Base-by-base conservation (phyloP, 768 basidiomycete species). In the Termitomyces sp. region DNA sequence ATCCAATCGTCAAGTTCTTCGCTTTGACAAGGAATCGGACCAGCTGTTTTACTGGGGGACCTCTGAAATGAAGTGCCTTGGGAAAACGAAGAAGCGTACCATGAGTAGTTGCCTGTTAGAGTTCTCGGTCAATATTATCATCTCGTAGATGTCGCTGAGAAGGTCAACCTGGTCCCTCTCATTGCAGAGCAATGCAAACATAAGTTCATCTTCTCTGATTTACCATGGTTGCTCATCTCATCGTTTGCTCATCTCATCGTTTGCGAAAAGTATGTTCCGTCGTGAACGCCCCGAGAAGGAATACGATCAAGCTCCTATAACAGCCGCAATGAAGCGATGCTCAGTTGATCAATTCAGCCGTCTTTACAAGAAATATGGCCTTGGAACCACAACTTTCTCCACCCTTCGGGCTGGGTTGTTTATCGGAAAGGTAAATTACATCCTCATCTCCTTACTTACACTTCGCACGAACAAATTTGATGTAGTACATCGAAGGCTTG, bases 271-370 rank as follows among this genome's bases (percentile, higher is more conserved):
- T 66, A 83, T 91, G 82, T 80, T 93, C 67, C 80, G 84, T 68
- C 84, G 90, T 21, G 86, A 91, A 59, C 78, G 85, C 15, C 84
- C 89, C 21, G 91, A 94, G 73, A 81, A 81, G 64, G 89, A 93
- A 75, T 91, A 88, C 70, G 75, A 71, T 80, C 84, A 65, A 8
- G 43, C 8, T 33, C 31, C 35, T 42, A 2, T 11, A 11, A n/a
- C 14, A 43, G 19, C 0, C 23, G 10, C 17, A 7, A 56, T 55
- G 37, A 49, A 42, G 56, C 43, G 46, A 55, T n/a, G 31, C 28
- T 50, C 21, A 31, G 28, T 26, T 7, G 15, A 7, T 12, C 9
- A 19, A 48, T 12, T 42, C 50, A 83, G 83, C 17, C 80, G 80
- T 17, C 68, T 88, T 44, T 91, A 88, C 72, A 72, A 76, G 63